These are phyloP conservation scores for Chlamydomonas reinhardtii DNA, from an alignment of 163 green algal genomes.

Conservation along the genomic window DNA sequence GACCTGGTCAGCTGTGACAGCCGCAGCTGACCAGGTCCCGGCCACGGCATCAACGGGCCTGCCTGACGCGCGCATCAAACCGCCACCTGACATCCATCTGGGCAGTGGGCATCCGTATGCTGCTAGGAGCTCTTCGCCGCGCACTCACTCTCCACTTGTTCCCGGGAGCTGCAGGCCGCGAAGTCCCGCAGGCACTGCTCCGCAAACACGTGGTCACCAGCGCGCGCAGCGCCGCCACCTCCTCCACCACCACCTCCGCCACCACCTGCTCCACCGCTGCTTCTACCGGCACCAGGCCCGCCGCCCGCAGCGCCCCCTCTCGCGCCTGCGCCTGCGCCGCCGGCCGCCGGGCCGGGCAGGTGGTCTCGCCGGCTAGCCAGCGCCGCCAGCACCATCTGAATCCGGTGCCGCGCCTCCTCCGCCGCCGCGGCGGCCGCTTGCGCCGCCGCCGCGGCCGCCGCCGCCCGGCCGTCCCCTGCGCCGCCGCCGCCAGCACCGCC, in stretches of 20 bases:
- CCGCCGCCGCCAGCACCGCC: background rate
- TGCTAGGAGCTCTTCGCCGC: too few relatives aligned
- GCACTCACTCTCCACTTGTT: background rate
- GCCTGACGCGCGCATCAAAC: too few relatives aligned
- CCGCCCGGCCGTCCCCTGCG: background rate
- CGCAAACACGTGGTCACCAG: background rate
- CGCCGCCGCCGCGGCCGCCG: background rate
- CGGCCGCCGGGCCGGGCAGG: background rate
- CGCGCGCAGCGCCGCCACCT: background rate
- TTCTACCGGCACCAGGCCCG: background rate
- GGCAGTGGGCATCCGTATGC: too few relatives aligned
- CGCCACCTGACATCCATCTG: too few relatives aligned
- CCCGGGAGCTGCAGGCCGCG: background rate
- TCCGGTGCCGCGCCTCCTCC: background rate
- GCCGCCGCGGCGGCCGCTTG: background rate
- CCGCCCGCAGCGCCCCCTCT: background rate
- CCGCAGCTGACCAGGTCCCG: too few relatives aligned
- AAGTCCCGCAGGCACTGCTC: conserved; percentile 9
- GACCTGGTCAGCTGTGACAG: too few relatives aligned
- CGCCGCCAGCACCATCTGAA: background rate
- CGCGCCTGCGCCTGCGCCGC: background rate
- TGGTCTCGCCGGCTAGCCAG: conserved; percentile 18
- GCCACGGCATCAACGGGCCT: too few relatives aligned
- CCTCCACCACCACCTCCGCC: background rate
- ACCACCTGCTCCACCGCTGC: too few relatives aligned